These are phyloP conservation scores for Cercophora samala DNA, from an alignment of 495 filamentous ascomycete genomes.

Conservation along the genomic window DNA sequence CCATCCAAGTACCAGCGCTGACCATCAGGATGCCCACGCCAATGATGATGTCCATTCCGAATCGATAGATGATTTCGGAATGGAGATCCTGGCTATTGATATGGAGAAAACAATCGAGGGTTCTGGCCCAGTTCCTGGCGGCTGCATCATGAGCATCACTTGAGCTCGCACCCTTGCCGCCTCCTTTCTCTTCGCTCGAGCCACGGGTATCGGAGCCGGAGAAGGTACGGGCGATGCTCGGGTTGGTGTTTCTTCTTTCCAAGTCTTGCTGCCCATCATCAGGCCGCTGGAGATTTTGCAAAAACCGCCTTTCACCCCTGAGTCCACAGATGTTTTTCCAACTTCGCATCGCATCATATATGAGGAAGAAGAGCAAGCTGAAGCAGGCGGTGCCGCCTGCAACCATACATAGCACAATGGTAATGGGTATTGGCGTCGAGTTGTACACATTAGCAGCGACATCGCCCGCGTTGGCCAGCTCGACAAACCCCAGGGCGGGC, in stretches of 20 bases:
- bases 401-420: conserved; percentile 48
- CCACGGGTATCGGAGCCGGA: neutral
- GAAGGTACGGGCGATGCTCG: neutral
- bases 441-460: conserved; percentile 57
- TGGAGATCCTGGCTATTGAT: conserved; percentile 45
- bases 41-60: conserved; percentile 48
- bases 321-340: conserved; percentile 45
- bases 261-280: neutral
- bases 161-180: too few relatives aligned
- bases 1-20: conserved; percentile 49
- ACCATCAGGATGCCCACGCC: conserved; percentile 47
- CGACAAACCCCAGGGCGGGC: conserved; percentile 47
- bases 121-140: neutral
- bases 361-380: conserved; percentile 43
- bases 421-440: conserved; percentile 43
- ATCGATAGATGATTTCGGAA: conserved; percentile 46
- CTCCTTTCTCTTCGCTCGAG: neutral
- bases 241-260: neutral
- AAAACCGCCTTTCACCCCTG: conserved; percentile 35
- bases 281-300: conserved; percentile 19
- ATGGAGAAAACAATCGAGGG: conserved; percentile 35
- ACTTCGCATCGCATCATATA: conserved; percentile 42
- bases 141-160: neutral
- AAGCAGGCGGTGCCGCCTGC: conserved; percentile 48
- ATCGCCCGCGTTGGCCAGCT: conserved; percentile 52